Conservation (phyloP, 2,329 filamentous ascomycete species). For the Myriosclerotinia scirpicola region DNA sequence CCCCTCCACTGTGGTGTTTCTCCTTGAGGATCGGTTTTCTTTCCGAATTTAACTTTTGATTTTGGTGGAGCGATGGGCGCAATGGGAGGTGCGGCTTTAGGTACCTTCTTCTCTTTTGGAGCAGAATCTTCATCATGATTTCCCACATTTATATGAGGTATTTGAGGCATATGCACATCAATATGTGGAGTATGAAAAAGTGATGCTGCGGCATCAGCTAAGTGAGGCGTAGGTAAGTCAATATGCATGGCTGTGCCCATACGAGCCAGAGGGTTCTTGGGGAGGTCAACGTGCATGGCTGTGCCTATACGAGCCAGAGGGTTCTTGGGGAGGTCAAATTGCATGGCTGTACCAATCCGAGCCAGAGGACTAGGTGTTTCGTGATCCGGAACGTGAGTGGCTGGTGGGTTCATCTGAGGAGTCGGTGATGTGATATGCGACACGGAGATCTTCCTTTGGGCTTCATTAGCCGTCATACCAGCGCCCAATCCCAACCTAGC, state of each 20-base stretch:
- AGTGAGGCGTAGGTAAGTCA: constrained; percentile 1
- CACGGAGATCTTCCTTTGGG: constrained; percentile 1
- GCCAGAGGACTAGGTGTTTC: not conserved
- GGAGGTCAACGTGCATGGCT: not conserved
- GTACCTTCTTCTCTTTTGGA: not conserved
- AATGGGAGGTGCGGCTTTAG: not conserved
- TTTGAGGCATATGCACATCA: not conserved
- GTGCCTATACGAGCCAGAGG: not conserved
- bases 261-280: not conserved
- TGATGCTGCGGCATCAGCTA: not conserved
- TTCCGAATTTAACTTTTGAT: not conserved
- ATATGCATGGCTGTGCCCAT: constrained; percentile 3
- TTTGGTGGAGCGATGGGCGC: not conserved
- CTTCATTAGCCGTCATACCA: not conserved
- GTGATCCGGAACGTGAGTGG: not conserved
- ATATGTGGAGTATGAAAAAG: constrained; percentile 13
- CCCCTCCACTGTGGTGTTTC: constrained; percentile 20
- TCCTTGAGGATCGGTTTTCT: not conserved
- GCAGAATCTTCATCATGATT: not conserved
- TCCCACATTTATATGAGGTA: not conserved
- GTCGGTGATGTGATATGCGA: not conserved
- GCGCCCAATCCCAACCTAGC: constrained; percentile 6
- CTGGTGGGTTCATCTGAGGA: too few relatives aligned
- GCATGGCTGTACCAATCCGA: not conserved
- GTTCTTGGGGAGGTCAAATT: not conserved